Conservation (phyloP, 306 rosid genomes). For the Quercus parvula region DNA sequence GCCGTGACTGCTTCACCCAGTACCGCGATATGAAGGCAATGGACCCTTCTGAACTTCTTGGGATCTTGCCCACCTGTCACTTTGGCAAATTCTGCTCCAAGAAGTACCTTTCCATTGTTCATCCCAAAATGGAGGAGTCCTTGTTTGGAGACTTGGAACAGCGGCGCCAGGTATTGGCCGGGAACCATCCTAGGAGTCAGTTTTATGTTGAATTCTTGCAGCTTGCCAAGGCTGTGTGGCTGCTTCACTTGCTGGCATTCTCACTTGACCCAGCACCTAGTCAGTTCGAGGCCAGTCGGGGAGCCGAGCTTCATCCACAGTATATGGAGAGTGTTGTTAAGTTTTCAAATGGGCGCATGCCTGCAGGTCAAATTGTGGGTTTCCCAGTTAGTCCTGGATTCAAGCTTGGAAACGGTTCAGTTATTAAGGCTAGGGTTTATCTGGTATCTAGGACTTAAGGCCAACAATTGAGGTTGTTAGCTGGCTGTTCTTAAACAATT, state of each 20-base stretch:
- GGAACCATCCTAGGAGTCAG: conserved; percentile 78
- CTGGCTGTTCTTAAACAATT: background rate
- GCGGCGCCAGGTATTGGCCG: conserved; percentile 57
- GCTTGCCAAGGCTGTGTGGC: conserved; percentile 83
- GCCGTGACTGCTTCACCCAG: conserved; percentile 78
- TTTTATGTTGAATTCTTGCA: conserved; percentile 70
- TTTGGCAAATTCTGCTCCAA: conserved; percentile 89
- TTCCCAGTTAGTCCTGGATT: conserved; percentile 88
- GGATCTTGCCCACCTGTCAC: conserved; percentile 78
- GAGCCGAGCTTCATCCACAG: conserved; percentile 75
- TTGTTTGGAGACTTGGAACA: conserved; percentile 89
- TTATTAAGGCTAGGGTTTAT: conserved; percentile 81
- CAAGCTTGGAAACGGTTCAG: conserved; percentile 79
- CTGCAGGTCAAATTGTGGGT: conserved; percentile 72
- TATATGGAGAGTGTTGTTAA: conserved; percentile 86
- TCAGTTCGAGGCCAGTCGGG: conserved; percentile 85
- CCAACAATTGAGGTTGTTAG: background rate
- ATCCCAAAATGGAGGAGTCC: conserved; percentile 97
- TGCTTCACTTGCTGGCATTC: conserved; percentile 91
- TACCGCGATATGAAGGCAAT: conserved; percentile 85
- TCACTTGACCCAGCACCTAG: conserved; percentile 83
- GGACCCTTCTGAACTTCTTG: conserved; percentile 91
- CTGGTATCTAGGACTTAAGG: conserved; percentile 47
- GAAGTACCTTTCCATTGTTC: conserved; percentile 85
- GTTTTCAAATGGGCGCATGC: conserved; percentile 54